Conservation (phyloP, 176 grass and related monocot genomes). For the Juncus effusus region DNA sequence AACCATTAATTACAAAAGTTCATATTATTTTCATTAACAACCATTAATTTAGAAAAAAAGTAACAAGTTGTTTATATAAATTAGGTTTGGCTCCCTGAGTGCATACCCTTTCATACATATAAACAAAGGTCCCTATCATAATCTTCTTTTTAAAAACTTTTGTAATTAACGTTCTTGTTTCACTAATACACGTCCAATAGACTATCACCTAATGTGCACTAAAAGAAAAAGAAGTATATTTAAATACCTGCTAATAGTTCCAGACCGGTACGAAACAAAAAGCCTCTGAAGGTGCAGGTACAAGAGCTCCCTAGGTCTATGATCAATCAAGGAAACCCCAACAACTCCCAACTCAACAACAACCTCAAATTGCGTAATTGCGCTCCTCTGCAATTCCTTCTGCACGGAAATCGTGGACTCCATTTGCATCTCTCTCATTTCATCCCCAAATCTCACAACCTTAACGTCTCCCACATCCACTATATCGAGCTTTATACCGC, state of each 20-base stretch:
- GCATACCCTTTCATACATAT: too few species aligned
- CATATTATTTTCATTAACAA: too few species aligned
- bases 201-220: not conserved
- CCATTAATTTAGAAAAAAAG: too few species aligned
- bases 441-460: conserved; percentile 61
- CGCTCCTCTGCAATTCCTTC: conserved; percentile 27
- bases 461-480: conserved; percentile 57
- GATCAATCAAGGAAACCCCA: conserved; percentile 89
- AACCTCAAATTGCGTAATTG: conserved; percentile 58
- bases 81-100: not conserved
- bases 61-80: not conserved
- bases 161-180: too few species aligned
- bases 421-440: conserved; percentile 32
- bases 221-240: not conserved
- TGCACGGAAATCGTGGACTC: conserved; percentile 29
- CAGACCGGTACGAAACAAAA: conserved; percentile 82
- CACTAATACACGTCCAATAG: too few species aligned
- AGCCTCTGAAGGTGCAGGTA: conserved; percentile 86
- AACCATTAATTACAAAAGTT: not conserved
- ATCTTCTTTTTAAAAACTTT: too few species aligned
- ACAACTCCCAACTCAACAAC: conserved; percentile 90
- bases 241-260: conserved; percentile 80
- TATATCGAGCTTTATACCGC: conserved; percentile 51
- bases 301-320: conserved; percentile 80
- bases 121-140: too few species aligned